A percentile compares a stretch with the other conserved stretches of the same genome.
These are phyloP conservation scores for Thinopyrum elongatum DNA, from an alignment of 176 grass and related monocot genomes.

Conservation along the genomic window DNA sequence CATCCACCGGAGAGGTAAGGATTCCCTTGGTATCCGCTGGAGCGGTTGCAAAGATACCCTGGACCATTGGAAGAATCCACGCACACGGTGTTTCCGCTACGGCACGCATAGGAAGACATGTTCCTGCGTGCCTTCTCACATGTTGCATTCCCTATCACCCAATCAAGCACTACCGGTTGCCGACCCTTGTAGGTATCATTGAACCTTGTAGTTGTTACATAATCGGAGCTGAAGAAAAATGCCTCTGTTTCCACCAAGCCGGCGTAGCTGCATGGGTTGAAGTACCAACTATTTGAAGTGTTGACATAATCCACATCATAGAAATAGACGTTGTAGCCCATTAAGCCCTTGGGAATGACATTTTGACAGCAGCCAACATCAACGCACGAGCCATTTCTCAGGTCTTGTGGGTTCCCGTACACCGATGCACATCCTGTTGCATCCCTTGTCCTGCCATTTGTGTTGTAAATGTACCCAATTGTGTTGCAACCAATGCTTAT, in stretches of 20 bases:
- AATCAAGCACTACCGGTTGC: background rate
- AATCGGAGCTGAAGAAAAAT: background rate
- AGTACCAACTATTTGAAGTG: background rate
- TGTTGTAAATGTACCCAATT: conserved; percentile 3
- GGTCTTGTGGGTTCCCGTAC: background rate
- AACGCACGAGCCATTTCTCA: background rate
- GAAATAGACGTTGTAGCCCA: background rate
- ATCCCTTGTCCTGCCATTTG: rapidly evolving
- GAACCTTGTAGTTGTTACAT: background rate
- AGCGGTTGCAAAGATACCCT: background rate
- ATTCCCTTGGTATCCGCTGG: background rate
- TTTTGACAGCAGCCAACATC: conserved; percentile 22
- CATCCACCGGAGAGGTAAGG: background rate
- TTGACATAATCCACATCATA: background rate
- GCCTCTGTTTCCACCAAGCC: background rate
- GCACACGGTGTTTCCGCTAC: background rate
- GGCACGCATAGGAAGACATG: background rate
- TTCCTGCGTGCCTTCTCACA: background rate
- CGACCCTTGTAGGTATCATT: conserved; percentile 2
- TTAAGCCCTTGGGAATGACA: background rate
- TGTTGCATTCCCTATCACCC: background rate
- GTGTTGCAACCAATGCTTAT: conserved; percentile 29
- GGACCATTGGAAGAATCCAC: background rate
- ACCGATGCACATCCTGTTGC: conserved; percentile 6
- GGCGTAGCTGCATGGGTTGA: background rate